Base-by-base conservation (phyloP, 345 rosid genomes). In the Mangifera indica region DNA sequence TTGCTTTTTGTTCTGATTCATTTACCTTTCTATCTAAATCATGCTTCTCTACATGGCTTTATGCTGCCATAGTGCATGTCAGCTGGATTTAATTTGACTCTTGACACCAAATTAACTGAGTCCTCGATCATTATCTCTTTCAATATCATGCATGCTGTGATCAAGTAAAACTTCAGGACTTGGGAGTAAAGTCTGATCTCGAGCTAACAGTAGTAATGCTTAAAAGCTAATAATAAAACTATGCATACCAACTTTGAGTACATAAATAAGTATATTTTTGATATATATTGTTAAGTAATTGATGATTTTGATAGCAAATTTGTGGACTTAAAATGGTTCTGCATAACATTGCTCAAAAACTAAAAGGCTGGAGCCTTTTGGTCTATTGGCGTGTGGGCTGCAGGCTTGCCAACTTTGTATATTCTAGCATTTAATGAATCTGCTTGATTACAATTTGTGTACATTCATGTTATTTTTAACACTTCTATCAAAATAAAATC, bases 11-110 rank as follows among this genome's bases (percentile, higher is more conserved):
- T 89, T 88, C 85, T 74, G 85, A 85, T 91, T 81, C 89, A 84
- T 91, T 93, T 93, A 91, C 91, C 90, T 86, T 81, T 84, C 89
- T 80, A 80, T 88, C 83, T 73, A 76, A 73, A 81, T 85, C 86
- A 78, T 78, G 81, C 84, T 88, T 85, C 87, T 63, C 63, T 51
- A 75, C 78, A 61, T 77, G 63, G 78, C 80, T 6, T 80, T 77
- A 75, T 75, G 61, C 29, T 65, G 15, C 11, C 20, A n/a, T 29
- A 15, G 26, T 34, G 71, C 26, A 29, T 62, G 55, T 73, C 84
- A 76, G 73, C 58, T 37, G 42, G 42, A 7, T 37, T 79, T n/a
- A n/a, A n/a, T n/a, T 81, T 82, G 88, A 82, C 86, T 74, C 6
- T 70, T 18, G 26, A 64, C 8, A 1, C 34, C 54, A 14, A 46